Evolutionary conservation across 768 basidiomycete species (phyloP).

Genomic region (Rhodotorula paludigena): DNA sequence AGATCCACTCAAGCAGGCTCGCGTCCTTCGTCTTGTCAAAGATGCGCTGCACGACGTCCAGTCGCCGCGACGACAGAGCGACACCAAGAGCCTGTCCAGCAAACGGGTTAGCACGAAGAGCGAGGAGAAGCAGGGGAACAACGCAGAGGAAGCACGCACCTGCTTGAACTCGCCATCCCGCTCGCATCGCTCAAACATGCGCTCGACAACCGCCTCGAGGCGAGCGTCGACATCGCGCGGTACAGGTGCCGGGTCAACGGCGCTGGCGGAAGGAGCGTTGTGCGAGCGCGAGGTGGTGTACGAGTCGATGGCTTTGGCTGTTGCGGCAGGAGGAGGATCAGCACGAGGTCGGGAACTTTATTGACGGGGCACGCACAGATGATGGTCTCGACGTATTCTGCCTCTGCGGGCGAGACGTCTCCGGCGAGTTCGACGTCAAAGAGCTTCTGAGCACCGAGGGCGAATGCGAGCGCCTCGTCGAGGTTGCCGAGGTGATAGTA

Average conservation of each 20-base stretch:
- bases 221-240: conserved; percentile 80
- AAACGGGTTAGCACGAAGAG: too few species aligned
- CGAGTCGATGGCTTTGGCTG: conserved; percentile 92
- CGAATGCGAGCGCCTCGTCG: conserved; percentile 91
- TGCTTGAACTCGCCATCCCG: conserved; percentile 86
- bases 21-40: conserved; percentile 70
- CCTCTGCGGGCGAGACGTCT: conserved; percentile 47
- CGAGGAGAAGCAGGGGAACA: not conserved
- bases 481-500: conserved; percentile 95
- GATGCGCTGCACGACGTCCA: conserved; percentile 77
- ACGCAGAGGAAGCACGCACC: conserved; percentile 50
- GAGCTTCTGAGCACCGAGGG: conserved; percentile 78
- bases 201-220: conserved; percentile 77
- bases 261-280: conserved; percentile 20
- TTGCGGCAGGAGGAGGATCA: not conserved
- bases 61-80: conserved; percentile 80
- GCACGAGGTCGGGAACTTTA: not conserved
- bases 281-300: conserved; percentile 66
- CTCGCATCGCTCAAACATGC: conserved; percentile 78
- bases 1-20: conserved; percentile 76
- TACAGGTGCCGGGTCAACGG: conserved; percentile 49
- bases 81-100: conserved; percentile 89
- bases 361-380: conserved; percentile 63
- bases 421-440: conserved; percentile 57
- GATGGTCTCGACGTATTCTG: conserved; percentile 90